A percentile compares a stretch with the other conserved stretches of the same genome.
Conservation (phyloP, 805 yeast species). For the Wickerhamiella hasegawae region DNA sequence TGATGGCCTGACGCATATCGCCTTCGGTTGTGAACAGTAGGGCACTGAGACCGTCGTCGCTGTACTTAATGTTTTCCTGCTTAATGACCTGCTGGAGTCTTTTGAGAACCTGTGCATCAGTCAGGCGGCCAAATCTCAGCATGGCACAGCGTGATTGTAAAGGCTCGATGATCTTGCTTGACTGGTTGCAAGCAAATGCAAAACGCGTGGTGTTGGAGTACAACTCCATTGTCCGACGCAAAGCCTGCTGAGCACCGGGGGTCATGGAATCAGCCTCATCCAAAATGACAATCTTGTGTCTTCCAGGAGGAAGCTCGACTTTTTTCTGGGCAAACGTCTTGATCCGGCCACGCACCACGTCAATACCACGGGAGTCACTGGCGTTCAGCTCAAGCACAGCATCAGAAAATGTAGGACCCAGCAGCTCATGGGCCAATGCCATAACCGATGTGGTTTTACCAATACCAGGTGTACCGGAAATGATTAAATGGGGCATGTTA, state of each 20-base stretch:
- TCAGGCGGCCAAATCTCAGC: constrained; percentile 61
- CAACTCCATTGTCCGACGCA: constrained; percentile 88
- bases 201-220: constrained; percentile 92
- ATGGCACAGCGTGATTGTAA: constrained; percentile 94
- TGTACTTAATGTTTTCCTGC: constrained; percentile 55
- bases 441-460: constrained; percentile 93
- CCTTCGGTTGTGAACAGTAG: constrained; percentile 92
- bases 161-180: constrained; percentile 90
- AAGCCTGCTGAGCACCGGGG: constrained; percentile 90
- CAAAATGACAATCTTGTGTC: constrained; percentile 81
- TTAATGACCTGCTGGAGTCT: constrained; percentile 57
- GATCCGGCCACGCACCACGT: constrained; percentile 83
- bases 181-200: constrained; percentile 96
- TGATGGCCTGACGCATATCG: constrained; percentile 96
- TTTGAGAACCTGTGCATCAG: constrained; percentile 71
- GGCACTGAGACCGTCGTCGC: constrained; percentile 86
- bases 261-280: constrained; percentile 98
- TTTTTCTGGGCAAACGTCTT: constrained; percentile 94
- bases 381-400: constrained; percentile 92
- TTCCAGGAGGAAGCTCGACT: constrained; percentile 70
- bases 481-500: constrained; percentile 91
- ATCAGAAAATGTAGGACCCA: constrained; percentile 56
- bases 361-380: constrained; percentile 94
- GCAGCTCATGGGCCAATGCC: constrained; percentile 70
- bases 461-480: constrained; percentile 89